Base-by-base conservation (phyloP, 2,329 filamentous ascomycete species). In the Fusarium sp. region DNA sequence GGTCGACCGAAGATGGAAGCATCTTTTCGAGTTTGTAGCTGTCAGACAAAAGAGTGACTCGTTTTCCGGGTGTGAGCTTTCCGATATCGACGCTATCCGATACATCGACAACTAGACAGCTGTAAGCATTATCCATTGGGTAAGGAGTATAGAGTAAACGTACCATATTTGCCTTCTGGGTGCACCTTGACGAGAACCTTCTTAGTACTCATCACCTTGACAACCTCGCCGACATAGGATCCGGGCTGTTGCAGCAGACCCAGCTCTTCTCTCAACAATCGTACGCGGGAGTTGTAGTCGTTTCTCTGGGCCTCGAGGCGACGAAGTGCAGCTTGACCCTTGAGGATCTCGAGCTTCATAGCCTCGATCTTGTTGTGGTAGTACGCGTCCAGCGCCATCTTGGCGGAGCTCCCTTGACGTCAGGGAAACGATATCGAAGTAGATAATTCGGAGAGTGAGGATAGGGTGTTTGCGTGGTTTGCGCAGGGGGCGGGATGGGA, bases 291-390 rank as follows among this genome's bases (percentile, higher is more conserved):
- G 88, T 99, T 99, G 90, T 98, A 98, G 86, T 99, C 97, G 82
- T 99, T 99, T 78, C 97, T 92, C 86, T 99, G 97, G 78, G 97
- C 97, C 88, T 99, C 97, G 79, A 99, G 90, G 82, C 97, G 92
- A 78, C 97, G 93, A 73, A 99, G 89, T 68, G 98, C 95, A 66
- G 97, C 96, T 87, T 99, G 97, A 66, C 97, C 96, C 86, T 98
- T 96, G 84, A 99, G 96, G 84, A 99, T 99, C 91, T 99, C 96
- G 84, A 99, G 95, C 93, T 98, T 98, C 94, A 98, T 98, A 84
- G 94, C 92, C 94, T 99, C 97, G 87, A 98, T 98, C 90, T 99
- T 99, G 90, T 98, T 98, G 87, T 97, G 94, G 86, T 97, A 99
- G 88, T 98, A 99, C 86, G 94, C 97, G 86, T 98, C 97, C 87